Base-by-base conservation (phyloP, 2,329 filamentous ascomycete species). In the Dactylonectria estremocensis region DNA sequence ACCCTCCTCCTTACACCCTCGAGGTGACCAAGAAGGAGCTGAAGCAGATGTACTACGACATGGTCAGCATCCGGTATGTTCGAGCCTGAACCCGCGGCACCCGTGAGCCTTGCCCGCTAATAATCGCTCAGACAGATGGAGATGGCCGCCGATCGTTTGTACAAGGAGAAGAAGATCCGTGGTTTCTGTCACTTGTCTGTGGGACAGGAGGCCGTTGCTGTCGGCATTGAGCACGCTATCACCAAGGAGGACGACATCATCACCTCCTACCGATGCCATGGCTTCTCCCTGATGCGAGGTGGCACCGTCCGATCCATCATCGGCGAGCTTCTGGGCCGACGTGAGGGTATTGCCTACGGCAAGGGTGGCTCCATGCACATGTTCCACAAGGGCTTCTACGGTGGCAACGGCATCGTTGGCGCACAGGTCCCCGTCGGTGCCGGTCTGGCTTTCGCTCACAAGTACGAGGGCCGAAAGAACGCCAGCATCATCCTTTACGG, bases 141-240 rank as follows among this genome's bases (percentile, higher is more conserved):
- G 86, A 97, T 99, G 95, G 95, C 95, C 75, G 95, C 96, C 86
- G 96, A 99, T 83, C 91, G 95, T 82, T 88, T 99, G 80, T 99
- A 99, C 93, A 99, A 99, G 89, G 96, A 98, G 89, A 99, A 99
- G 92, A 98, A 99, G 90, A 98, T 99, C 78, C 93, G 96, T 78
- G 96, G 96, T 86, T 99, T 99, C 93, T 99, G 96, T 87, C 96
- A 99, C 87, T 86, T 99, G 84, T 98, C 96, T 67, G 97, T 93
- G 67, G 96, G 96, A 71, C 96, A 99, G 86, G 96, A 99, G 89
- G 96, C 96, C 73, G 96, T 99, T 74, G 95, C 96, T 67, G 92
- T 95, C 77, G 96, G 96, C 81, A 98, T 99, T 79, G 96, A 99
- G 87, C 94, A 97, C 83, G 95, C 95, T 74, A 93, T 99, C 80